Conservation (phyloP, 2,329 filamentous ascomycete species). For the Corinectria fuckeliana region DNA sequence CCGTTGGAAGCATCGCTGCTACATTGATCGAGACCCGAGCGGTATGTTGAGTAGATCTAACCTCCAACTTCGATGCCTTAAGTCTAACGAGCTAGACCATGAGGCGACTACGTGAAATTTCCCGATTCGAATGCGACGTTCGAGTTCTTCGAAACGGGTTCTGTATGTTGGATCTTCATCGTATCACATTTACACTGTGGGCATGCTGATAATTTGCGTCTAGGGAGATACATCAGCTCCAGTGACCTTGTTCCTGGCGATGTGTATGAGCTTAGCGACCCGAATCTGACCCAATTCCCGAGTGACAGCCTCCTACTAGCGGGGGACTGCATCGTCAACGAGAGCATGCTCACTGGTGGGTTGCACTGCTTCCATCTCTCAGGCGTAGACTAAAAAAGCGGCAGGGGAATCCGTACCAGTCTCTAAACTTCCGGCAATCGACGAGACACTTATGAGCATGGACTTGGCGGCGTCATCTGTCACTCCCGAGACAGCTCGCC, state of each 20-base stretch:
- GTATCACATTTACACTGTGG: not conserved
- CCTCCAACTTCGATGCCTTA: not conserved
- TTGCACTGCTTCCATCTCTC: slow-evolving; percentile 45
- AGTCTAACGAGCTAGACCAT: slow-evolving; percentile 67
- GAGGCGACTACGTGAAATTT: slow-evolving; percentile 88
- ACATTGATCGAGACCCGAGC: slow-evolving; percentile 90
- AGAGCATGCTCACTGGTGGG: slow-evolving; percentile 88
- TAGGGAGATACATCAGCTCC: slow-evolving; percentile 84
- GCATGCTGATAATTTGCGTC: not conserved
- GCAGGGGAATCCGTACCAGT: slow-evolving; percentile 92
- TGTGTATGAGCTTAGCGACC: slow-evolving; percentile 96
- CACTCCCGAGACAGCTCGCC: slow-evolving; percentile 80
- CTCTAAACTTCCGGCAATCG: slow-evolving; percentile 84
- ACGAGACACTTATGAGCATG: slow-evolving; percentile 78
- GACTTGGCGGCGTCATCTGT: slow-evolving; percentile 83
- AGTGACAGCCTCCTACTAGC: slow-evolving; percentile 90
- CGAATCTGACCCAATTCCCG: slow-evolving; percentile 84
- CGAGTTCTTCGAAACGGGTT: slow-evolving; percentile 93
- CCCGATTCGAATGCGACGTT: slow-evolving; percentile 93
- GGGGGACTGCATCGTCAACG: slow-evolving; percentile 97
- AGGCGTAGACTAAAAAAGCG: slow-evolving; percentile 9
- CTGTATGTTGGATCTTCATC: slow-evolving; percentile 61
- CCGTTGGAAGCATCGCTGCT: slow-evolving; percentile 86
- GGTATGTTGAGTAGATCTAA: slow-evolving; percentile 51
- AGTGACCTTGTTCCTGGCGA: slow-evolving; percentile 92